Evolutionary conservation across 202 grass and related monocot species (phyloP).

Genomic region (Zoysia matrella): DNA sequence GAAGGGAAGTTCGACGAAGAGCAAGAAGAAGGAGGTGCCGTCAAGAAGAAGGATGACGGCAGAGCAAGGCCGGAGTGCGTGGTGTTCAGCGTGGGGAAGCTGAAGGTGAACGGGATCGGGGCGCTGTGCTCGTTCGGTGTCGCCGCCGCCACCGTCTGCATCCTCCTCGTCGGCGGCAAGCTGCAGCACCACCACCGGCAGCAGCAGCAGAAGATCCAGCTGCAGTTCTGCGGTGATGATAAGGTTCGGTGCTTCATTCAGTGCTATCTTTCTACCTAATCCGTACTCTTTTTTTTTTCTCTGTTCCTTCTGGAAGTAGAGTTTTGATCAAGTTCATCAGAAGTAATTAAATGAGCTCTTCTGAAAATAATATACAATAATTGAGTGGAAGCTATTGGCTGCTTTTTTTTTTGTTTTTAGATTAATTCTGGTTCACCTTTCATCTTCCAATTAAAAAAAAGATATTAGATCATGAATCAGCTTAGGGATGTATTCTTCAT

Average conservation of each 20-base stretch:
- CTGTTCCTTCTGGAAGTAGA: not conserved
- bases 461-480: not conserved
- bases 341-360: not conserved
- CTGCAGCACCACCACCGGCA: conserved; percentile 47
- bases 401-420: not conserved
- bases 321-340: not conserved
- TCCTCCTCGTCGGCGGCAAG: conserved; percentile 59
- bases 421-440: not conserved
- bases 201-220: conserved; percentile 65
- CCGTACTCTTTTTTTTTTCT: not conserved
- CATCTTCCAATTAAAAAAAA: not conserved
- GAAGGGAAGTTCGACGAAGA: not conserved
- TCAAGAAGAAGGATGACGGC: conserved; percentile 16
- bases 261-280: not conserved
- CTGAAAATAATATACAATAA: not conserved
- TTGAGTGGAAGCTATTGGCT: not conserved
- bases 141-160: conserved; percentile 60
- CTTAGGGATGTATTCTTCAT: not conserved
- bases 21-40: not conserved
- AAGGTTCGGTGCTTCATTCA: conserved; percentile 42
- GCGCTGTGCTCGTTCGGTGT: conserved; percentile 76
- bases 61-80: conserved; percentile 18
- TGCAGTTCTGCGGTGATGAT: conserved; percentile 68
- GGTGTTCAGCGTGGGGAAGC: conserved; percentile 59
- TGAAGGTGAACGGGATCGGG: conserved; percentile 63